phyloP scores from a whole-genome alignment of 306 rosid genomes.

The Gastrolobium bilobum region DNA sequence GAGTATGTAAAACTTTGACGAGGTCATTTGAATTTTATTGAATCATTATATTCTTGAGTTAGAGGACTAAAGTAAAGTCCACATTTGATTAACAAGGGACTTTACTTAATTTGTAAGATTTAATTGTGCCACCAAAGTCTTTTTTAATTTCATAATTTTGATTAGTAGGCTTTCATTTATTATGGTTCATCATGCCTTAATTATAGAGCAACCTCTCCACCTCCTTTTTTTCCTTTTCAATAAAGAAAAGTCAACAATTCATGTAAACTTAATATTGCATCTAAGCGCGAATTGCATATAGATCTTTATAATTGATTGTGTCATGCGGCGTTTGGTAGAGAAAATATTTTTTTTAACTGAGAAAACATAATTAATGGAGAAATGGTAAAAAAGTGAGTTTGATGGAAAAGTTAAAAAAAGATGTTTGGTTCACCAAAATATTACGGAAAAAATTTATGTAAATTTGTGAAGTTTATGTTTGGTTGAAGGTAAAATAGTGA shows the following conservation, averaged over 20 bases:
- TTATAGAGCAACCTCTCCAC: neutral
- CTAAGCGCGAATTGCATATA: neutral
- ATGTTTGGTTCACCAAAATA: too few relatives aligned
- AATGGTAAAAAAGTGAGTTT: too few relatives aligned
- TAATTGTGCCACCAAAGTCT: neutral
- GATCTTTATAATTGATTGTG: neutral
- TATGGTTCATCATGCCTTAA: neutral
- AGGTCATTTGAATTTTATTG: neutral
- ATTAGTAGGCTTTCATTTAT: neutral
- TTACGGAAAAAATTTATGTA: too few relatives aligned
- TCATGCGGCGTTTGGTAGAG: too few relatives aligned
- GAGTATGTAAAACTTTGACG: too few relatives aligned
- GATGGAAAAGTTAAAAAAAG: too few relatives aligned
- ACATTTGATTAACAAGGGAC: neutral
- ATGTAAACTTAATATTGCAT: neutral
- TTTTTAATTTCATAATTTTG: neutral
- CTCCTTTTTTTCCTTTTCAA: neutral
- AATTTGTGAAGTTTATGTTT: too few relatives aligned
- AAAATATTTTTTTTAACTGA: too few relatives aligned
- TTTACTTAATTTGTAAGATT: constrained; percentile 6
- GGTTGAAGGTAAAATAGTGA: too few relatives aligned
- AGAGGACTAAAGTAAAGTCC: neutral
- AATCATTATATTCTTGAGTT: neutral
- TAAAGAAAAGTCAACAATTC: neutral
- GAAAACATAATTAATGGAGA: too few relatives aligned